These are phyloP conservation scores for Eucalyptus regnans DNA, from an alignment of 345 rosid species.

Conservation along the genomic window DNA sequence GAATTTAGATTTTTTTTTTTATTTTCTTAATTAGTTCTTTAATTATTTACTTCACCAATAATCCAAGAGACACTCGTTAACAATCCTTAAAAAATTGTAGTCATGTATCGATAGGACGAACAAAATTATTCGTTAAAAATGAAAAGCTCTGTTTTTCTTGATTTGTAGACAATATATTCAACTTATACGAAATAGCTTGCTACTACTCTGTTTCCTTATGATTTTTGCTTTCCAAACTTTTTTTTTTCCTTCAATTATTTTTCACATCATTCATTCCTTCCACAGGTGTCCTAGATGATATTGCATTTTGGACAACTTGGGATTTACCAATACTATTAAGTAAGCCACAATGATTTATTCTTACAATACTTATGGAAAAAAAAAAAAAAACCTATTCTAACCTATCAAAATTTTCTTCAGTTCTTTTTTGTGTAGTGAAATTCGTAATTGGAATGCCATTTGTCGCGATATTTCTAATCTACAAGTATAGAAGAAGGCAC, in stretches of 20 bases:
- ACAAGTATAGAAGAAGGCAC: not conserved
- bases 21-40: not conserved
- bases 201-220: not conserved
- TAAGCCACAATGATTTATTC: not conserved
- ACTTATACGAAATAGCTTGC: not conserved
- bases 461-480: fast-evolving
- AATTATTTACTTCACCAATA: not conserved
- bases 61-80: not conserved
- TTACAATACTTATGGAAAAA: not conserved
- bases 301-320: not conserved
- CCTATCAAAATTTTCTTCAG: not conserved
- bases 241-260: too few species aligned
- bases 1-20: too few species aligned
- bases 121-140: too few species aligned
- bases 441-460: fast-evolving
- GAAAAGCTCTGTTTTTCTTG: too few species aligned
- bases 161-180: too few species aligned
- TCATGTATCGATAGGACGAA: not conserved
- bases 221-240: not conserved
- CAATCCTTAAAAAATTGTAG: not conserved
- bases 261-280: not conserved
- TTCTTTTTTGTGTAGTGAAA: fast-evolving
- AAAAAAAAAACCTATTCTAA: too few species aligned
- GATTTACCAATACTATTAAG: not conserved
- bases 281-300: not conserved